Evolutionary conservation across 2,329 filamentous ascomycete species (phyloP).

Genomic region (Alternaria dauci): DNA sequence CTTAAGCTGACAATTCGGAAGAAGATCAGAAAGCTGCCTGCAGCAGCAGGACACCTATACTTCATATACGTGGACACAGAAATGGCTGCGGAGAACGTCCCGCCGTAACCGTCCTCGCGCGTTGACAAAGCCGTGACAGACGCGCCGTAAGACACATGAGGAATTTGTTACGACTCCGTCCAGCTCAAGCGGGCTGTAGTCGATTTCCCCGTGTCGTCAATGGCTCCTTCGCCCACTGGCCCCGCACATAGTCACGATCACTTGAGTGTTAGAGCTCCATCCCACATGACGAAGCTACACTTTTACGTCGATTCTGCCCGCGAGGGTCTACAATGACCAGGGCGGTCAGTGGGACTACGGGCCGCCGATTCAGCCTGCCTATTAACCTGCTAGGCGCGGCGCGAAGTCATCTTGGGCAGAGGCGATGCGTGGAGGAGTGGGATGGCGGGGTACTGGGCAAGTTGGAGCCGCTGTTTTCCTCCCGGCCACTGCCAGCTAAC

Average conservation of each 20-base stretch:
- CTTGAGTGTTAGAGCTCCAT: conserved; percentile 24
- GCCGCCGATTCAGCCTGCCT: conserved; percentile 48
- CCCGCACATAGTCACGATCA: conserved; percentile 28
- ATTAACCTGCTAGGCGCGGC: conserved; percentile 32
- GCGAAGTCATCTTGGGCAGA: conserved; percentile 14
- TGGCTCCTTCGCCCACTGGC: conserved; percentile 24
- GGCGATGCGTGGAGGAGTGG: conserved; percentile 17
- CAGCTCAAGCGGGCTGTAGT: conserved; percentile 25
- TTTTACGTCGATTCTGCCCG: conserved; percentile 43
- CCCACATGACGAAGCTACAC: conserved; percentile 34
- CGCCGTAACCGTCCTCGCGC: conserved; percentile 48
- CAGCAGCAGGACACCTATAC: conserved; percentile 31
- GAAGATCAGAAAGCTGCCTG: conserved; percentile 11
- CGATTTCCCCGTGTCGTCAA: conserved; percentile 32
- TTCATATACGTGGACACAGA: conserved; percentile 42
- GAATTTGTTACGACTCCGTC: conserved; percentile 28
- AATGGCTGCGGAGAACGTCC: conserved; percentile 47
- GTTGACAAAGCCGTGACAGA: conserved; percentile 37
- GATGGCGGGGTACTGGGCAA: conserved; percentile 28
- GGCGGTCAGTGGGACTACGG: conserved; percentile 50
- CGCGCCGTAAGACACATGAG: conserved; percentile 37
- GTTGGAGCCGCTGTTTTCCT: conserved; percentile 20
- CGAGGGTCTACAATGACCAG: conserved; percentile 28
- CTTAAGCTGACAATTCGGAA: conserved; percentile 15
- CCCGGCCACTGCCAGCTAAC: background rate